These are phyloP conservation scores for Fraxinus quadrangulata DNA, from an alignment of 257 asterid species.

Conservation along the genomic window DNA sequence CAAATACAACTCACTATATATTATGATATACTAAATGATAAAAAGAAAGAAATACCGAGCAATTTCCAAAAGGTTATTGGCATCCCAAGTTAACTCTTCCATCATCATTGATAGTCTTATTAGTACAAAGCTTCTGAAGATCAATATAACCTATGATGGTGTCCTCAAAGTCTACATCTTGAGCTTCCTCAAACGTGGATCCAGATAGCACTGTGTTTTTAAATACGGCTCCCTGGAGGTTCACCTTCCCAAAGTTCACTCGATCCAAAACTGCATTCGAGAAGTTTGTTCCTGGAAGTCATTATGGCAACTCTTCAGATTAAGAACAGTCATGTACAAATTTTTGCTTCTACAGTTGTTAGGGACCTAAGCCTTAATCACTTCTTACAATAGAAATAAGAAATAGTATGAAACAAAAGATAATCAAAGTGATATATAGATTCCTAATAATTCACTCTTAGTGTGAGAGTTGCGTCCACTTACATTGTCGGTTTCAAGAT, in stretches of 20 bases:
- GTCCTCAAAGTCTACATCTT: constrained; percentile 84
- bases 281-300: constrained; percentile 67
- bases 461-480: neutral
- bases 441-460: neutral
- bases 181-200: constrained; percentile 78
- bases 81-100: constrained; percentile 80
- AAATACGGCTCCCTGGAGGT: constrained; percentile 78
- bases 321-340: neutral
- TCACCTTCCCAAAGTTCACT: constrained; percentile 78
- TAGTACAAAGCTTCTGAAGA: constrained; percentile 82
- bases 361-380: neutral
- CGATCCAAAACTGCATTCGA: constrained; percentile 94
- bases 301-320: neutral
- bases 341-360: neutral
- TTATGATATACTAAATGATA: neutral
- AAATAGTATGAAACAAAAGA: neutral
- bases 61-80: constrained; percentile 37
- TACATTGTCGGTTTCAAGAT: neutral
- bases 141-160: constrained; percentile 87
- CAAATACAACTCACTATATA: neutral
- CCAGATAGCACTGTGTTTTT: constrained; percentile 87
- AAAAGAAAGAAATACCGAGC: constrained; percentile 18
- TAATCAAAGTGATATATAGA: neutral
- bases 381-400: neutral
- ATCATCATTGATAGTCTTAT: constrained; percentile 66